phyloP scores from a whole-genome alignment of 768 basidiomycete genomes.

The Termitomyces bulborhizus region DNA sequence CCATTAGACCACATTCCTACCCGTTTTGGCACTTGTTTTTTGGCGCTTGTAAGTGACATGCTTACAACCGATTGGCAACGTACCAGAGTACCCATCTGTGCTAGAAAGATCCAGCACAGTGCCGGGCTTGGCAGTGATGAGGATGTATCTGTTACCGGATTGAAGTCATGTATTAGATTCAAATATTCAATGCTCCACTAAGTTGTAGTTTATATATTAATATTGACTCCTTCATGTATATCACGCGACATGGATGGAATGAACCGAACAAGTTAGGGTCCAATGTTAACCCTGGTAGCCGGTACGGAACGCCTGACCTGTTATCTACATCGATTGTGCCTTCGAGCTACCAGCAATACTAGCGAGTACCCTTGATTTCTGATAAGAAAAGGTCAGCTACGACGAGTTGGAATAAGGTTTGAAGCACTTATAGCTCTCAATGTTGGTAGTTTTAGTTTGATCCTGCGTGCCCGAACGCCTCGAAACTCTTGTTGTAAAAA shows the following conservation, averaged over 20 bases:
- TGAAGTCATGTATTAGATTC: constrained; percentile 9
- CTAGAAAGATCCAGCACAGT: constrained; percentile 45
- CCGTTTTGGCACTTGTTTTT: too few relatives aligned
- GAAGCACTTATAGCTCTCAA: background rate
- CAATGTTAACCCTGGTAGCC: background rate
- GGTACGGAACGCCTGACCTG: constrained; percentile 3
- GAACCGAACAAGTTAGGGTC: background rate
- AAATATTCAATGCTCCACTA: background rate
- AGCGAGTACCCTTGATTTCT: background rate
- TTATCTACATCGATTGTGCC: constrained; percentile 16
- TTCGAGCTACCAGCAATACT: background rate
- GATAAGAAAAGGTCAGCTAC: background rate
- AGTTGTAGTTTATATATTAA: background rate
- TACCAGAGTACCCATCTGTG: constrained; percentile 31
- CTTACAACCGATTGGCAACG: background rate
- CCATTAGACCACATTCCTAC: too few relatives aligned
- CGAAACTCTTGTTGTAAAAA: too few relatives aligned
- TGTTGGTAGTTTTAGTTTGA: too few relatives aligned
- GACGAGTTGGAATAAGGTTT: background rate
- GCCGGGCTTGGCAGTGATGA: constrained; percentile 25
- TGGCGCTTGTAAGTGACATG: too few relatives aligned
- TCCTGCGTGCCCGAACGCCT: too few relatives aligned
- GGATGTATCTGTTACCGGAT: constrained; percentile 11
- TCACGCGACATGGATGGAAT: background rate
- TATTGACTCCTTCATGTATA: background rate